Evolutionary conservation across 345 rosid species (phyloP).

Genomic region (Populus nigra): DNA sequence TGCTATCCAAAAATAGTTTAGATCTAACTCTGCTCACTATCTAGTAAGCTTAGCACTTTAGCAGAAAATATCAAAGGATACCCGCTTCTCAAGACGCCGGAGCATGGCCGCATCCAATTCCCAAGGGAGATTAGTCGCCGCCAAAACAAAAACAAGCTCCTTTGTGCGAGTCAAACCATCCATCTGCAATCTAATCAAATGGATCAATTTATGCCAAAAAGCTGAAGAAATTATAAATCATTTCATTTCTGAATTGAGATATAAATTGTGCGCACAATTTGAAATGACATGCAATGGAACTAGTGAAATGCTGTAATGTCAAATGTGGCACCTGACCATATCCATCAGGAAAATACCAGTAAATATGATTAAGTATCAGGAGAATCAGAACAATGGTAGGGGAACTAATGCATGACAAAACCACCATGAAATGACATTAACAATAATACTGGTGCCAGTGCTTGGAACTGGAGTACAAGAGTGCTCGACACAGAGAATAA

Average conservation of each 20-base stretch:
- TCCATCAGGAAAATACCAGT: background rate
- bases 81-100: constrained; percentile 93
- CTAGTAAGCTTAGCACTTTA: background rate
- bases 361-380: no score
- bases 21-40: background rate
- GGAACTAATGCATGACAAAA: background rate
- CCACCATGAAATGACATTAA: background rate
- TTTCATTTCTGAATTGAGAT: background rate
- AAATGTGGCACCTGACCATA: constrained; percentile 9
- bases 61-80: constrained; percentile 48
- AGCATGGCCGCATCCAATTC: constrained; percentile 98
- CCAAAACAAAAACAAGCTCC: constrained; percentile 93
- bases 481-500: background rate
- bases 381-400: background rate
- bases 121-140: constrained; percentile 98
- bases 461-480: background rate
- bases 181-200: constrained; percentile 61
- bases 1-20: background rate
- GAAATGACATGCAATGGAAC: background rate
- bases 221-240: background rate
- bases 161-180: constrained; percentile 82
- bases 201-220: constrained; percentile 19
- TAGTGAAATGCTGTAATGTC: background rate
- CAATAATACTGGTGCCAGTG: background rate
- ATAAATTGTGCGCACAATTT: background rate